Conservation (phyloP, 352 stramenopile genomes). For the Nothophytophthora sp. region DNA sequence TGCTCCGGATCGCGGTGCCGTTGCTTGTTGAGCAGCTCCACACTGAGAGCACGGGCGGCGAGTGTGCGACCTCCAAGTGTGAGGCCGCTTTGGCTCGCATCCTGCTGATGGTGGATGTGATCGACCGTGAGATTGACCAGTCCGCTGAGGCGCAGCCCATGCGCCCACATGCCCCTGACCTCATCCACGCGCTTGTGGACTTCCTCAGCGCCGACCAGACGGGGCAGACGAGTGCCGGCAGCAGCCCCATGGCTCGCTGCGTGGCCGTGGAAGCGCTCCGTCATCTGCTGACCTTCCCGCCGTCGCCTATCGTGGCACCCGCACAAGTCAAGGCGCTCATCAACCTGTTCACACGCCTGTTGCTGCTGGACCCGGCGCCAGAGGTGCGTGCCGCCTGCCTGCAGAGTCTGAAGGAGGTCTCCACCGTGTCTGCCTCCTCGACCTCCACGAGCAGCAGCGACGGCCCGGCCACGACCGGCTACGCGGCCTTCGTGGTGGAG, state of each 20-base stretch:
- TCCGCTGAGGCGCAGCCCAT: constrained; percentile 70
- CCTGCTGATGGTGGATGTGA: constrained; percentile 77
- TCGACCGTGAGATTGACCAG: constrained; percentile 84
- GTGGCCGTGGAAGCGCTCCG: constrained; percentile 68
- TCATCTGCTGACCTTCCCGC: constrained; percentile 78
- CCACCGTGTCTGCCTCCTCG: constrained; percentile 46
- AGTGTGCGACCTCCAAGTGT: constrained; percentile 50
- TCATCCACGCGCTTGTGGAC: constrained; percentile 61
- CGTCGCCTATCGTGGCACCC: constrained; percentile 71
- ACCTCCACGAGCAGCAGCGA: constrained; percentile 9
- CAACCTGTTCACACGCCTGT: constrained; percentile 69
- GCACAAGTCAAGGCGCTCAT: constrained; percentile 69
- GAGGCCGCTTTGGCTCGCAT: constrained; percentile 70
- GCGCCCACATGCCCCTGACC: constrained; percentile 53
- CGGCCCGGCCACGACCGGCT: constrained; percentile 43
- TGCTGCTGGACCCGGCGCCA: constrained; percentile 62
- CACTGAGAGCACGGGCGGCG: constrained; percentile 25
- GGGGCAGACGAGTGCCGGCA: constrained; percentile 14
- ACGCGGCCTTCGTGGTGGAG: constrained; percentile 73
- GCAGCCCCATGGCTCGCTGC: constrained; percentile 53
- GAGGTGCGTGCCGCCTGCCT: constrained; percentile 74
- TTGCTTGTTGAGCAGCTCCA: constrained; percentile 68
- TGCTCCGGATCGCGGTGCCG: constrained; percentile 63
- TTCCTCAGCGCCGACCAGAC: constrained; percentile 50
- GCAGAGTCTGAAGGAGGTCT: constrained; percentile 68